A percentile compares a stretch with the other conserved stretches of the same genome.
Evolutionary conservation across 2,329 filamentous ascomycete genomes (phyloP).

Genomic region (Paracoccidioides brasiliensis): DNA sequence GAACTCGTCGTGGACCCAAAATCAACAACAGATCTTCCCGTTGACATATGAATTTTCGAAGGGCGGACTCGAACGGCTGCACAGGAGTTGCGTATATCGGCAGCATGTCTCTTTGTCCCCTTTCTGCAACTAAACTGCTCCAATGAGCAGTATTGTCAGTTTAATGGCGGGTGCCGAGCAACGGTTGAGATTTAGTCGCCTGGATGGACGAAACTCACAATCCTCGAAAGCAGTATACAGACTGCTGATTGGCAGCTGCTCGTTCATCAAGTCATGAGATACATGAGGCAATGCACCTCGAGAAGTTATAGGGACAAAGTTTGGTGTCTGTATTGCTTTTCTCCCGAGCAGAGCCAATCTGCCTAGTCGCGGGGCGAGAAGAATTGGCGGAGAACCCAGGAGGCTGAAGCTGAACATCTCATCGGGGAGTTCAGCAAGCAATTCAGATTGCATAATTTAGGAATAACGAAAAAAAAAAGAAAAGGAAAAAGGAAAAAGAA

Average conservation of each 20-base stretch:
- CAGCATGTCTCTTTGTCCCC: conserved; percentile 34
- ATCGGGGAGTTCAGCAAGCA: conserved; percentile 11
- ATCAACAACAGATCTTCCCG: conserved; percentile 54
- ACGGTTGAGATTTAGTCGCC: neutral
- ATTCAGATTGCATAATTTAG: conserved; percentile 19
- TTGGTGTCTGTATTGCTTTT: conserved; percentile 63
- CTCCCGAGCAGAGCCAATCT: conserved; percentile 50
- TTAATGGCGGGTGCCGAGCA: conserved; percentile 8
- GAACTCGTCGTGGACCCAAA: conserved; percentile 63
- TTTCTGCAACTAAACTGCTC: conserved; percentile 49
- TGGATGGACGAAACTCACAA: conserved; percentile 47
- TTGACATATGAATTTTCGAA: conserved; percentile 67
- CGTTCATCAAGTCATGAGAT: conserved; percentile 66
- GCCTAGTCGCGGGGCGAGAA: conserved; percentile 51
- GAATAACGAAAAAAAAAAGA: neutral
- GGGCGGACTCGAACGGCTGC: conserved; percentile 37
- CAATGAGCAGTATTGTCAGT: conserved; percentile 22
- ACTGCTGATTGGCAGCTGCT: conserved; percentile 51
- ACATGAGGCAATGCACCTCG: conserved; percentile 78
- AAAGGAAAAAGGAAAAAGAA: neutral
- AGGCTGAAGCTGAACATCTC: conserved; percentile 30
- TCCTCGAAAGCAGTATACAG: conserved; percentile 82
- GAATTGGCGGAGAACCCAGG: conserved; percentile 20
- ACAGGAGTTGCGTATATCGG: conserved; percentile 41
- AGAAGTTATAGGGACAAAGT: conserved; percentile 67